These are phyloP conservation scores for Diutina pseudorugosa DNA, from an alignment of 1,139 yeast species.

Conservation along the genomic window DNA sequence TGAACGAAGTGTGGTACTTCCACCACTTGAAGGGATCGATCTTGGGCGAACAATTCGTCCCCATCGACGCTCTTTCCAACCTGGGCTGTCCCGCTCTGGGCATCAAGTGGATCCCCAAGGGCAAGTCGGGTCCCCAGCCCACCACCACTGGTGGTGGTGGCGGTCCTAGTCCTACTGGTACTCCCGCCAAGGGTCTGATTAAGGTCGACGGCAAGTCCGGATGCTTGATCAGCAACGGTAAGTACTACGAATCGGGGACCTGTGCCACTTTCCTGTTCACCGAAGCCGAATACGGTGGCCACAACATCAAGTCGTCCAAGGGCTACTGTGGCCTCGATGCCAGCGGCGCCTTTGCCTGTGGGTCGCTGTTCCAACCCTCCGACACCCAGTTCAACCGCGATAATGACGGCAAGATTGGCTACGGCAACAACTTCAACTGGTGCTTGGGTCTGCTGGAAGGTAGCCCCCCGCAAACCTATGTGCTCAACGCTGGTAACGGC, in stretches of 20 bases:
- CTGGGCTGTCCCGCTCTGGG: conserved; percentile 62
- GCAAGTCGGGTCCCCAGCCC: conserved; percentile 9
- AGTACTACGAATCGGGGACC: conserved; percentile 73
- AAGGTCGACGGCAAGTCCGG: conserved; percentile 49
- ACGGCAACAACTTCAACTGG: conserved; percentile 59
- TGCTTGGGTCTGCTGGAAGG: conserved; percentile 16
- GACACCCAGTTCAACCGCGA: conserved; percentile 33
- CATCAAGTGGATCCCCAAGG: conserved; percentile 68
- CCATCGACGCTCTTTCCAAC: conserved; percentile 43
- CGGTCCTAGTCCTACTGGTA: conserved; percentile 13
- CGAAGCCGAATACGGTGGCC: conserved; percentile 60
- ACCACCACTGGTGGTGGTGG: conserved; percentile 18
- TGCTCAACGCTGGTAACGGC: not conserved
- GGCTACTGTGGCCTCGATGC: conserved; percentile 58
- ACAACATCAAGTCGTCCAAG: conserved; percentile 49
- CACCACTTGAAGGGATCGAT: conserved; percentile 72
- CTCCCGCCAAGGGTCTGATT: conserved; percentile 22
- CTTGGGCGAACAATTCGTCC: conserved; percentile 48
- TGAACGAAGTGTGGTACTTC: conserved; percentile 87
- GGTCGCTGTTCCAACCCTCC: conserved; percentile 27
- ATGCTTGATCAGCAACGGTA: conserved; percentile 75
- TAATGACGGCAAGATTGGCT: conserved; percentile 34
- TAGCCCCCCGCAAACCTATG: conserved; percentile 3
- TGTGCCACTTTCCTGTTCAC: conserved; percentile 61
- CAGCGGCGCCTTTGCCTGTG: conserved; percentile 22